Percentiles rank a stretch among this genome's conserved stretches.
phyloP scores from a whole-genome alignment of 495 filamentous ascomycete genomes.

The Haplographium delicatum region DNA sequence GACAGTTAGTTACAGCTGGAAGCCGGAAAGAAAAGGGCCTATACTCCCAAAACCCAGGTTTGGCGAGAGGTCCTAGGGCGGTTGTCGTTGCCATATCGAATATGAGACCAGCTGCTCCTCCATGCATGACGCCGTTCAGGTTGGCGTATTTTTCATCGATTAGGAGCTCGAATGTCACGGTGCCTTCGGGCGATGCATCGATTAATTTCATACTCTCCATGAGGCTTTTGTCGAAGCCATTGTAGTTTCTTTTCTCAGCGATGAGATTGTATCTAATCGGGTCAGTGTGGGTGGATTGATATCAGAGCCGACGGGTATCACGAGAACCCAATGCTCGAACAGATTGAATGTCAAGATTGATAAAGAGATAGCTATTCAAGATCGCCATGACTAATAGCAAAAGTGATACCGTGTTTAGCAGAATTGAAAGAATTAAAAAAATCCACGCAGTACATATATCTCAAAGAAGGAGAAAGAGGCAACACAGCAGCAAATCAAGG shows the following conservation, averaged over 20 bases:
- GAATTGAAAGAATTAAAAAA: neutral
- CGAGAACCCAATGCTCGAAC: too few species aligned
- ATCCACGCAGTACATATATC: too few species aligned
- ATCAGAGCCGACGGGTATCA: neutral
- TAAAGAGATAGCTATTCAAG: too few species aligned
- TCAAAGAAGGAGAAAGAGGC: neutral
- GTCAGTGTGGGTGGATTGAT: too few species aligned
- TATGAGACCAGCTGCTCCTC: conserved; percentile 39
- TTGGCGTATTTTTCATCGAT: conserved; percentile 23
- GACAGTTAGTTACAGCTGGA: too few species aligned
- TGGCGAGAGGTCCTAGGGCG: conserved; percentile 35
- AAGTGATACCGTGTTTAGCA: too few species aligned
- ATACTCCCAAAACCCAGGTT: conserved; percentile 38
- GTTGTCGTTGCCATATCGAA: conserved; percentile 43
- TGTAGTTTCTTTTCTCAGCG: conserved; percentile 3
- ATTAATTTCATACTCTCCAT: conserved; percentile 33
- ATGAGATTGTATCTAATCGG: conserved; percentile 24
- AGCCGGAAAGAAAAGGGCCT: too few species aligned
- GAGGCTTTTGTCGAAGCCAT: conserved; percentile 32
- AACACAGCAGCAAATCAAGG: neutral
- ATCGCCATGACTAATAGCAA: too few species aligned
- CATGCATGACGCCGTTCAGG: conserved; percentile 34
- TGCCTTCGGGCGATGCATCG: conserved; percentile 28
- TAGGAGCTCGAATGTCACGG: conserved; percentile 13
- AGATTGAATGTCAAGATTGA: too few species aligned